phyloP scores from a whole-genome alignment of 169 alveolate species.

The Plasmodium cynomolgi region DNA sequence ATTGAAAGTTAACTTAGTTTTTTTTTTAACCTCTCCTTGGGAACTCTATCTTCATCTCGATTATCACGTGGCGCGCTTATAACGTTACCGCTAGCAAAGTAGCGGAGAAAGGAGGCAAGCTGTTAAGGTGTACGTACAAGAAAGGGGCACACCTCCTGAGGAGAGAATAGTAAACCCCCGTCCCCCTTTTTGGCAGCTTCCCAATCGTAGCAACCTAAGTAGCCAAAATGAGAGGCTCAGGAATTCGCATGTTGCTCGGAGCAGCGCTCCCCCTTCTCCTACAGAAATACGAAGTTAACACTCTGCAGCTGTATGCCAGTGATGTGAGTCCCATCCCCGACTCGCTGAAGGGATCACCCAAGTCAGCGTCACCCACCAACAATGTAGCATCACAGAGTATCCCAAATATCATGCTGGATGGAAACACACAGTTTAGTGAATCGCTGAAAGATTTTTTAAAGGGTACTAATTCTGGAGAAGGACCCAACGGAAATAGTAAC shows the following conservation, averaged over 20 bases:
- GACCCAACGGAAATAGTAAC: background rate
- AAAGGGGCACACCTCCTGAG: background rate
- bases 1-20: background rate
- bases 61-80: background rate
- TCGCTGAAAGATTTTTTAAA: constrained; percentile 17
- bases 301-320: background rate
- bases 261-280: background rate
- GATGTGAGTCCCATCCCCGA: background rate
- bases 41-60: background rate
- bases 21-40: background rate
- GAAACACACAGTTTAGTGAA: background rate
- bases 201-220: background rate
- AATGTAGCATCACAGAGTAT: background rate
- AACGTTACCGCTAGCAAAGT: background rate
- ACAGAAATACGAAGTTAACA: background rate
- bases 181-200: background rate
- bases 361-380: background rate
- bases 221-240: background rate
- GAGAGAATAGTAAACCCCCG: background rate
- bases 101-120: background rate
- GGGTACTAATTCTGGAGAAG: background rate
- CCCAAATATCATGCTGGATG: background rate
- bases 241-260: background rate
- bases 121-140: background rate
- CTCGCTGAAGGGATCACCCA: background rate